Conservation (phyloP, 345 rosid species). For the Turritis glabra region DNA sequence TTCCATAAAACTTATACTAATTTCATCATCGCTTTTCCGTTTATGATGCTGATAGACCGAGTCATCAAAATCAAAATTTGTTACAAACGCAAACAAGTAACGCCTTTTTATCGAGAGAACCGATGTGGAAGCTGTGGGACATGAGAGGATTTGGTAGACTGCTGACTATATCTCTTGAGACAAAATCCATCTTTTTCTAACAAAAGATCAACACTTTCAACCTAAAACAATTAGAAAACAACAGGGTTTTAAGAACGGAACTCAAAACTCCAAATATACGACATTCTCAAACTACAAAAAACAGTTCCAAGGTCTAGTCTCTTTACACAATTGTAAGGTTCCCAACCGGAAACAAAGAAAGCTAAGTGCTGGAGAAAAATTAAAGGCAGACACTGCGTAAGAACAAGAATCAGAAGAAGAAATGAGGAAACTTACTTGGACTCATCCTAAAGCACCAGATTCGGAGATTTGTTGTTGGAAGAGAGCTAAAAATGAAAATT, state of each 20-base stretch:
- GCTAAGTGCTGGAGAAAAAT: neutral
- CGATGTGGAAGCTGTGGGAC: slow-evolving; percentile 14
- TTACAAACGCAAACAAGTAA: slow-evolving; percentile 3
- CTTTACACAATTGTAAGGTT: neutral
- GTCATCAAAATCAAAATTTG: slow-evolving; percentile 19
- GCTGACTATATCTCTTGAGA: slow-evolving; percentile 9
- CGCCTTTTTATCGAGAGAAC: slow-evolving; percentile 22
- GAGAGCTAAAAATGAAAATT: slow-evolving; percentile 9
- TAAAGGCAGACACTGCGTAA: neutral
- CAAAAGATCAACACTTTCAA: neutral
- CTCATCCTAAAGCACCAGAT: neutral
- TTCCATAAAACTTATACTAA: neutral
- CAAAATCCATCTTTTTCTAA: neutral
- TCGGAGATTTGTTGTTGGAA: neutral
- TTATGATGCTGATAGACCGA: neutral
- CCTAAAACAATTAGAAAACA: neutral
- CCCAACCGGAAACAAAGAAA: neutral
- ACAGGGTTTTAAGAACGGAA: neutral
- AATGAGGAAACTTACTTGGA: slow-evolving; percentile 9
- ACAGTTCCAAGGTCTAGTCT: slow-evolving; percentile 17
- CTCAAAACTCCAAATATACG: neutral
- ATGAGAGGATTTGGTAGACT: slow-evolving; percentile 15
- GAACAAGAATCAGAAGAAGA: neutral
- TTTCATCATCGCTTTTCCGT: neutral
- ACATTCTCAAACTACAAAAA: neutral